Evolutionary conservation across 106 monocot genomes (phyloP).

Genomic region (Ottelia alismoides): DNA sequence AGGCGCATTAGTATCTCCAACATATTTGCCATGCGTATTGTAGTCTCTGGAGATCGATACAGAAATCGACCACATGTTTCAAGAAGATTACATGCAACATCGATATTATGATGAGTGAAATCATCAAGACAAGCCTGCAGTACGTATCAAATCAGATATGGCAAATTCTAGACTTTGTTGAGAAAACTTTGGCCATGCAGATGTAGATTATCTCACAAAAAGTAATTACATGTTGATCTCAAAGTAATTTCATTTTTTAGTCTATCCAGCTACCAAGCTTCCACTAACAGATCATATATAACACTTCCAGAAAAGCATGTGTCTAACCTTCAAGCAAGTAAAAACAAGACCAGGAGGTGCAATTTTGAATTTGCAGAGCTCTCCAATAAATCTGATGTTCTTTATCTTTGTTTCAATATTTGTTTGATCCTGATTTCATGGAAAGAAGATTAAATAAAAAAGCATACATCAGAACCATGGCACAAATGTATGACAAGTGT

Average conservation of each 20-base stretch:
- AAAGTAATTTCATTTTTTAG: no score
- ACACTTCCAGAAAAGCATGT: no score
- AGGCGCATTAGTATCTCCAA: constrained; percentile 93
- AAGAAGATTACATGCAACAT: constrained; percentile 96
- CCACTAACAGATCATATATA: no score
- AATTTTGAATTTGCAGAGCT: constrained; percentile 95
- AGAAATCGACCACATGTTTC: constrained; percentile 96
- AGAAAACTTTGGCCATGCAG: no score
- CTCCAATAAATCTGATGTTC: constrained; percentile 97
- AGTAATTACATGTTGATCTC: no score
- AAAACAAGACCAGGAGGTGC: constrained; percentile 78
- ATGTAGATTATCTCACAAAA: no score
- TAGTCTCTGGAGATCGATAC: constrained; percentile 94
- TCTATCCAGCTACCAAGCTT: no score
- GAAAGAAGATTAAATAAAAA: background rate
- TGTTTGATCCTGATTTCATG: constrained; percentile 66
- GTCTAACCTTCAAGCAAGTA: constrained; percentile 95
- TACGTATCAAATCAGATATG: background rate
- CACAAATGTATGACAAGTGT: no score
- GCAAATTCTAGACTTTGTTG: background rate
- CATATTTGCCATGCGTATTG: constrained; percentile 94
- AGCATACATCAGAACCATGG: background rate
- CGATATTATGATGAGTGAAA: constrained; percentile 97
- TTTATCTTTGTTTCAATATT: constrained; percentile 99
- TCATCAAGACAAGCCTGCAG: constrained; percentile 89